These are phyloP conservation scores for Echinosophora koreensis DNA, from an alignment of 306 rosid genomes.

Conservation along the genomic window DNA sequence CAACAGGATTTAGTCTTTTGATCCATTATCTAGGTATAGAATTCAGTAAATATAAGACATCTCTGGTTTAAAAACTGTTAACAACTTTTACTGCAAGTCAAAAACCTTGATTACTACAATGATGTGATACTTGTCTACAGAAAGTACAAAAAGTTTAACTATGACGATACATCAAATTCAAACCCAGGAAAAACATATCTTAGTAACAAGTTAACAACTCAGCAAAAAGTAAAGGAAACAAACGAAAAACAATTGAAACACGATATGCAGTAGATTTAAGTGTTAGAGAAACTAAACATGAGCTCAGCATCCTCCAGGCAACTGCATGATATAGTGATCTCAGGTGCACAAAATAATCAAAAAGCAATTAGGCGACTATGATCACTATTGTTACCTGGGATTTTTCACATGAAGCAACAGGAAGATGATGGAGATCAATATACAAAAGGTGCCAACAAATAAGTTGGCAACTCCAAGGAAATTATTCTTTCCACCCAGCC, in stretches of 20 bases:
- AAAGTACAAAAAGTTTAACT: not conserved
- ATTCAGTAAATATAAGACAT: slow-evolving; percentile 7
- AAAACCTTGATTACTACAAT: slow-evolving; percentile 4
- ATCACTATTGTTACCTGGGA: slow-evolving; percentile 65
- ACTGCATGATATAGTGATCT: slow-evolving; percentile 25
- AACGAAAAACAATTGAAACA: not conserved
- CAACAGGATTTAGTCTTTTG: too few species aligned
- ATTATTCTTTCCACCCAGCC: slow-evolving; percentile 96
- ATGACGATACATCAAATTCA: not conserved
- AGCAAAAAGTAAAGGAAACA: not conserved
- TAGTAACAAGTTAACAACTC: slow-evolving; percentile 32
- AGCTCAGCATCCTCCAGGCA: slow-evolving; percentile 24
- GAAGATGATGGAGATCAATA: slow-evolving; percentile 76
- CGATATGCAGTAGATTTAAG: slow-evolving; percentile 8
- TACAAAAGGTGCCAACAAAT: slow-evolving; percentile 71
- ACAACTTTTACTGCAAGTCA: not conserved
- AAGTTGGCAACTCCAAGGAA: slow-evolving; percentile 86
- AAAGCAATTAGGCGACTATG: slow-evolving; percentile 28
- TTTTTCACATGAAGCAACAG: slow-evolving; percentile 78
- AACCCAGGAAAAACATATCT: not conserved
- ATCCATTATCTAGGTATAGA: not conserved
- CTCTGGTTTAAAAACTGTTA: not conserved
- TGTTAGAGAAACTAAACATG: not conserved
- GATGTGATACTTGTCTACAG: slow-evolving; percentile 4
- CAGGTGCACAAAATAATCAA: slow-evolving; percentile 29